Conservation (phyloP, 2,329 filamentous ascomycete species). For the Orbilia javanica region DNA sequence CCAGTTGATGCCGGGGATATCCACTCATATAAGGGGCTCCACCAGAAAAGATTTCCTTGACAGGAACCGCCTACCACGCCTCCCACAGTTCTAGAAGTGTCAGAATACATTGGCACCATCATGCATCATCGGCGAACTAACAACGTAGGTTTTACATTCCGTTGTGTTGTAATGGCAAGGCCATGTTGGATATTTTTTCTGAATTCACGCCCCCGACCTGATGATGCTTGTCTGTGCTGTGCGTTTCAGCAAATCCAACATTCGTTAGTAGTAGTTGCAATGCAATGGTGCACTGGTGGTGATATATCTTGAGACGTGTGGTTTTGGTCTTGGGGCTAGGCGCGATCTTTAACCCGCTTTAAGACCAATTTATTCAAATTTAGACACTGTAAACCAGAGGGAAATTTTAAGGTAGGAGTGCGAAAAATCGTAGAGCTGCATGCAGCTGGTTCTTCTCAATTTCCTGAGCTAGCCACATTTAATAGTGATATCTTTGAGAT, state of each 20-base stretch:
- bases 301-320: neutral
- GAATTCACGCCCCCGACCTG: neutral
- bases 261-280: neutral
- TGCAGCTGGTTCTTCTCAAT: neutral
- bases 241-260: neutral
- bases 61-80: too few relatives aligned
- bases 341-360: neutral
- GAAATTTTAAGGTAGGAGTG: neutral
- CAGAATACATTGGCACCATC: neutral
- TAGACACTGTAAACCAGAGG: neutral
- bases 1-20: too few relatives aligned
- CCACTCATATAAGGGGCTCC: neutral
- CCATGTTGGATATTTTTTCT: constrained; percentile 4
- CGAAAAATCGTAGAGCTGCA: neutral
- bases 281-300: neutral
- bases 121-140: neutral
- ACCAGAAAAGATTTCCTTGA: neutral
- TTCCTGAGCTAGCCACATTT: neutral
- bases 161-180: constrained; percentile 9
- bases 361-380: neutral
- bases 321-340: neutral
- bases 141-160: neutral
- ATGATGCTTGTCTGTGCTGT: neutral
- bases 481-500: neutral
- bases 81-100: neutral